These are phyloP conservation scores for Cutaneotrichosporon sp. DNA, from an alignment of 1,284 basidiomycete genomes.

Conservation along the genomic window DNA sequence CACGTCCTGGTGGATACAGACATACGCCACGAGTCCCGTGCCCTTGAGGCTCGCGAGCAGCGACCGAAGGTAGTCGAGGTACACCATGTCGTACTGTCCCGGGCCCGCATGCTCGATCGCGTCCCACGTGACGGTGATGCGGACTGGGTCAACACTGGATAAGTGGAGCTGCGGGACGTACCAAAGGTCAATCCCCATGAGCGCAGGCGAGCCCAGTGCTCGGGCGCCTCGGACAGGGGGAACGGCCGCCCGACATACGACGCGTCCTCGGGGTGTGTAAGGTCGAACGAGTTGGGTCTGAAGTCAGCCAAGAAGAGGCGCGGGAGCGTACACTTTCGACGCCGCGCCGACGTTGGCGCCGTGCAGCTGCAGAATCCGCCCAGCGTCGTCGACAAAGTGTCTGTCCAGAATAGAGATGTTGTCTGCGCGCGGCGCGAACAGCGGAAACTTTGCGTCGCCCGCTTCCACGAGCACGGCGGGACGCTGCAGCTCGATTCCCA, in stretches of 20 bases:
- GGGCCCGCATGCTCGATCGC: conserved; percentile 85
- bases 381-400: conserved; percentile 69
- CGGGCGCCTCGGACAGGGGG: conserved; percentile 71
- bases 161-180: conserved; percentile 50
- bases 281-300: conserved; percentile 6
- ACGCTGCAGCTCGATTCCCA: not conserved
- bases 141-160: conserved; percentile 52
- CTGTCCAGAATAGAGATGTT: conserved; percentile 51
- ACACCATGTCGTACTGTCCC: conserved; percentile 78
- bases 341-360: conserved; percentile 76
- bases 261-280: conserved; percentile 53
- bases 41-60: conserved; percentile 71
- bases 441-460: not conserved
- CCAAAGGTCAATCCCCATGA: conserved; percentile 82
- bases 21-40: conserved; percentile 75
- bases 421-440: conserved; percentile 14
- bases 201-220: conserved; percentile 70
- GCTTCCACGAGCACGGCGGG: not conserved
- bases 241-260: conserved; percentile 81
- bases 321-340: conserved; percentile 67
- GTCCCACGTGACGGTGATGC: conserved; percentile 93
- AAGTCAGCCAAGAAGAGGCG: not conserved
- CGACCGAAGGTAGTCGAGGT: conserved; percentile 70
- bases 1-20: conserved; percentile 84
- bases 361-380: conserved; percentile 67